Conservation (phyloP, 768 basidiomycete genomes). For the Steccherinum ochraceum region DNA sequence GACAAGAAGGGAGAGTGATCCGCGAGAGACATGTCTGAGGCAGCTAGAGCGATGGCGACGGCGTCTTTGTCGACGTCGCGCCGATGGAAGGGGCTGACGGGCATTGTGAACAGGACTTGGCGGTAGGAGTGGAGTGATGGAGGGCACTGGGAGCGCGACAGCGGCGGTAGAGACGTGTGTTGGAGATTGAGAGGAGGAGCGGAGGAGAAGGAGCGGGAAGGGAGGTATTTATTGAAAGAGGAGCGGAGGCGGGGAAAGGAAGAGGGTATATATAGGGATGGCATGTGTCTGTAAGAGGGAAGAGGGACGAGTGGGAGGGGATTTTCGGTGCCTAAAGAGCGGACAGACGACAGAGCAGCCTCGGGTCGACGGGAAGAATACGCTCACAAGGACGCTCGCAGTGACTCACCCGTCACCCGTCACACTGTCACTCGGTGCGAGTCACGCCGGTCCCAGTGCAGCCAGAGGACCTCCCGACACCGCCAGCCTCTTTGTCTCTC, state of each 20-base stretch:
- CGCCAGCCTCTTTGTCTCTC: too few species aligned
- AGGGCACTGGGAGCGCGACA: slow-evolving; percentile 16
- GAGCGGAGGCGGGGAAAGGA: slow-evolving; percentile 28
- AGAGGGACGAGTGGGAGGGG: neutral
- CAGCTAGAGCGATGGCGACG: slow-evolving; percentile 18
- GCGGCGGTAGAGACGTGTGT: too few species aligned
- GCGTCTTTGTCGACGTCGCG: slow-evolving; percentile 30
- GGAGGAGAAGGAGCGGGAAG: slow-evolving; percentile 19
- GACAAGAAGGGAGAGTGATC: slow-evolving; percentile 23
- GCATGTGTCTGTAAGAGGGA: slow-evolving; percentile 13
- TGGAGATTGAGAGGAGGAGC: too few species aligned
- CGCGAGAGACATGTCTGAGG: slow-evolving; percentile 21
- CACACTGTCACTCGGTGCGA: too few species aligned
- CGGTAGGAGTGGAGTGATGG: slow-evolving; percentile 18
- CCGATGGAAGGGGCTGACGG: slow-evolving; percentile 31
- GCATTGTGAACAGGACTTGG: slow-evolving; percentile 32
- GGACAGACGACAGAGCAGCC: slow-evolving; percentile 38
- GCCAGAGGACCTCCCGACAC: too few species aligned
- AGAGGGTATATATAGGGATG: slow-evolving; percentile 25
- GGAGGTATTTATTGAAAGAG: slow-evolving; percentile 29
- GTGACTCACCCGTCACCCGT: too few species aligned
- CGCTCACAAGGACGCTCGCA: too few species aligned
- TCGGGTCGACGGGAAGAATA: too few species aligned
- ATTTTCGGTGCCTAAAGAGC: slow-evolving; percentile 28
- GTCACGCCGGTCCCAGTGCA: too few species aligned